Evolutionary conservation across 176 grass and related monocot genomes (phyloP).

Genomic region (Bothriochloa decipiens): DNA sequence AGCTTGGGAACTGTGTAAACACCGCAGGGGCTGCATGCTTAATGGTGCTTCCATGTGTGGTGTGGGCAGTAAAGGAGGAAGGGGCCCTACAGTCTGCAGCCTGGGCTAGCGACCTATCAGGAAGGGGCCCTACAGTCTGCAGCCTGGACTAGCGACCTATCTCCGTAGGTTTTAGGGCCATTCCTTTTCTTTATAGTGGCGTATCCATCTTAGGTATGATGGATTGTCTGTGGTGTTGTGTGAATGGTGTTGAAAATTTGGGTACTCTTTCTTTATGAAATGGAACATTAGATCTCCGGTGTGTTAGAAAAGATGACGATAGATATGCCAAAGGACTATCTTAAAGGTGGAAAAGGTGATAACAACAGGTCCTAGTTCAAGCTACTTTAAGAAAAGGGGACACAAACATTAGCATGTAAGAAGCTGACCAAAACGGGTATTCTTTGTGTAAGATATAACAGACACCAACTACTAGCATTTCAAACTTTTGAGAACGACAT

Average conservation of each 20-base stretch:
- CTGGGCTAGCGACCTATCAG: background rate
- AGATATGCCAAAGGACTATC: background rate
- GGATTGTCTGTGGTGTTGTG: background rate
- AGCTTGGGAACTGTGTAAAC: background rate
- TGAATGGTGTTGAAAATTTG: background rate
- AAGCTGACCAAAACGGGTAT: background rate
- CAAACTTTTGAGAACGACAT: background rate
- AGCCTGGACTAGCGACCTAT: background rate
- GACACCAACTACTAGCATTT: constrained; percentile 1
- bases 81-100: background rate
- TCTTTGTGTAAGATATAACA: constrained; percentile 14
- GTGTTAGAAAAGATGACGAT: background rate
- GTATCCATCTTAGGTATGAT: background rate
- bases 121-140: background rate
- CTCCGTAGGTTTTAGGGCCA: background rate
- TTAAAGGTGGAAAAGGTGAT: background rate
- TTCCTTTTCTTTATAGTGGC: background rate
- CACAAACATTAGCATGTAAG: background rate
- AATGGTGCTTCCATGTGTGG: background rate
- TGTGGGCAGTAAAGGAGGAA: background rate
- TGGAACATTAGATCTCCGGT: background rate
- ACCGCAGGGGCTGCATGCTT: background rate
- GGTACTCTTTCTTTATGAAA: background rate
- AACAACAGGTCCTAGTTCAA: background rate
- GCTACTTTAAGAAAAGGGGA: background rate